Evolutionary conservation across 139 green algal species (phyloP).

Genomic region (Picochlorum sp.): DNA sequence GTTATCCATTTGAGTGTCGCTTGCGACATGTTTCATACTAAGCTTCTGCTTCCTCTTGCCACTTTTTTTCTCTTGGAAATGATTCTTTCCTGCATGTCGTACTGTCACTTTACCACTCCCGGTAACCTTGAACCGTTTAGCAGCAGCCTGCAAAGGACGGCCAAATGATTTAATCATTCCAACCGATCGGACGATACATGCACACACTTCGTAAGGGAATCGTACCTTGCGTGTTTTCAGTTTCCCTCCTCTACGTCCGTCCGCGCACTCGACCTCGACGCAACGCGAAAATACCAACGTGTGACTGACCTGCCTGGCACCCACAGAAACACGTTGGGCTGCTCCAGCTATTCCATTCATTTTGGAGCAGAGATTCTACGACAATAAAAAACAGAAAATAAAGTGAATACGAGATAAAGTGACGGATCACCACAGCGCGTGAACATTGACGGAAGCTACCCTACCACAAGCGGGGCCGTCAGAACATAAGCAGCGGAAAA

Average conservation of each 20-base stretch:
- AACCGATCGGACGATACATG: background rate
- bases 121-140: constrained; percentile 80
- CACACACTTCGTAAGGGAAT: constrained; percentile 2
- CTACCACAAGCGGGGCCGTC: too few relatives aligned
- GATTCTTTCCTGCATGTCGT: constrained; percentile 73
- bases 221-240: constrained; percentile 64
- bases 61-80: constrained; percentile 82
- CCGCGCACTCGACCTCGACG: constrained; percentile 10
- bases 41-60: constrained; percentile 13
- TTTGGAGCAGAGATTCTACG: constrained; percentile 10
- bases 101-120: constrained; percentile 66
- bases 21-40: constrained; percentile 12
- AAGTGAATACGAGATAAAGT: too few relatives aligned
- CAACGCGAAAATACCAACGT: too few relatives aligned
- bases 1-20: constrained; percentile 10
- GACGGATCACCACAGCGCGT: too few relatives aligned
- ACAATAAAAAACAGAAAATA: too few relatives aligned
- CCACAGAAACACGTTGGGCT: constrained; percentile 2
- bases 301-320: constrained; percentile 11
- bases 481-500: too few relatives aligned
- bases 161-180: background rate
- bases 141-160: constrained; percentile 32
- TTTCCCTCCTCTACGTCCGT: constrained; percentile 33
- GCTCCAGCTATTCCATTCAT: constrained; percentile 31
- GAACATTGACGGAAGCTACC: too few relatives aligned